phyloP scores from a whole-genome alignment of 2,329 filamentous ascomycete species.

The Fusarium circinatum region DNA sequence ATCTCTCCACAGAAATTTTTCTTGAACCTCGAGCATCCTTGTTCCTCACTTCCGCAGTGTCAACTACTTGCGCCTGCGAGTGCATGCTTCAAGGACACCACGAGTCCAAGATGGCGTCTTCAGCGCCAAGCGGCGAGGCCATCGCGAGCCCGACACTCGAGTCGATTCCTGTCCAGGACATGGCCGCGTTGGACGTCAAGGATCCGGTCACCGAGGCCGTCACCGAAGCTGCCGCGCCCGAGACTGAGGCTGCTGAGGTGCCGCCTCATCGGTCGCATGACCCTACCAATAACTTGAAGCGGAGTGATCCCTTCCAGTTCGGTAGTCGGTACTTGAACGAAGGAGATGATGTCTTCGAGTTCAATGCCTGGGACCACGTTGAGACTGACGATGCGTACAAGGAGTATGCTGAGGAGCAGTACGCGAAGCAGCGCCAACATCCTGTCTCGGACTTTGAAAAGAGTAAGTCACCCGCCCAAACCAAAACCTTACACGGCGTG shows the following conservation, averaged over 20 bases:
- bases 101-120: constrained; percentile 39
- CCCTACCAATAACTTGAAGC: constrained; percentile 80
- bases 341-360: constrained; percentile 91
- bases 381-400: constrained; percentile 90
- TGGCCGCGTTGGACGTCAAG: constrained; percentile 44
- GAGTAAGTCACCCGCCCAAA: constrained; percentile 59
- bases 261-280: constrained; percentile 77
- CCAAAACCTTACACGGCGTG: not conserved
- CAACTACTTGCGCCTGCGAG: constrained; percentile 36
- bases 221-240: constrained; percentile 20
- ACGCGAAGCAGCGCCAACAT: constrained; percentile 81
- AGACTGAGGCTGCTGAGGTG: constrained; percentile 43
- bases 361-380: constrained; percentile 99
- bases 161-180: constrained; percentile 33
- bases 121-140: constrained; percentile 39
- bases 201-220: constrained; percentile 34
- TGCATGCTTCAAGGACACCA: constrained; percentile 37
- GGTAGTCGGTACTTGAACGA: constrained; percentile 87
- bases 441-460: constrained; percentile 96
- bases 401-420: constrained; percentile 86
- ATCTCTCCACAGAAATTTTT: constrained; percentile 37
- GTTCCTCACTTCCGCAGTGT: constrained; percentile 30
- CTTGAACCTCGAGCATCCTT: constrained; percentile 29
- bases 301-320: constrained; percentile 94
- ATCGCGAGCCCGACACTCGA: constrained; percentile 30